Conservation (phyloP, 768 basidiomycete species). For the Pulveroboletus sp. region DNA sequence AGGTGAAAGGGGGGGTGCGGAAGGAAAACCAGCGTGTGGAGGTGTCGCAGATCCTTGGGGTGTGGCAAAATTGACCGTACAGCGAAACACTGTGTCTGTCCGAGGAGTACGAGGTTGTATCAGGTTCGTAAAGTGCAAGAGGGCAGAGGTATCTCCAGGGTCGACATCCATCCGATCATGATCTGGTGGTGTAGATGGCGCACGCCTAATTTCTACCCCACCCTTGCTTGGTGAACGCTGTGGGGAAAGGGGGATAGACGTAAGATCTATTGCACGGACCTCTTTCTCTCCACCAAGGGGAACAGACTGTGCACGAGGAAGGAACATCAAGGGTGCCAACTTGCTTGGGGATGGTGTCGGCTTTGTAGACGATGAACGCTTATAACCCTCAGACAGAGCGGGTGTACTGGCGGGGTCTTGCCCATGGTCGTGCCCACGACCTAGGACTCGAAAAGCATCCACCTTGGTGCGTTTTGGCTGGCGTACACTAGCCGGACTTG, state of each 20-base stretch:
- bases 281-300: constrained; percentile 17
- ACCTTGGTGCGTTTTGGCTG: constrained; percentile 26
- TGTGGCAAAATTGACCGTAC: constrained; percentile 28
- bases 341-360: constrained; percentile 16
- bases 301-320: constrained; percentile 27
- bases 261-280: constrained; percentile 19
- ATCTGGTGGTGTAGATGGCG: constrained; percentile 21
- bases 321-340: constrained; percentile 8
- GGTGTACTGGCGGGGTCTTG: constrained; percentile 13
- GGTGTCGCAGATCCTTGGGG: constrained; percentile 12
- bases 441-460: constrained; percentile 12
- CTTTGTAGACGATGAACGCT: constrained; percentile 23
- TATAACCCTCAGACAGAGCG: not conserved
- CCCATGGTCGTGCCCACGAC: constrained; percentile 15
- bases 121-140: constrained; percentile 22
- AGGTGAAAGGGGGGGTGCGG: constrained; percentile 34
- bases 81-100: constrained; percentile 12
- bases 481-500: constrained; percentile 14
- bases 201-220: constrained; percentile 22
- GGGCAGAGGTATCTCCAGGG: constrained; percentile 5
- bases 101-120: constrained; percentile 5
- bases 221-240: constrained; percentile 22
- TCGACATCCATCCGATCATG: constrained; percentile 26
- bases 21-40: not conserved
- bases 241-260: constrained; percentile 23